phyloP scores from a whole-genome alignment of 768 basidiomycete species.

The Pilatotrama ljubarskyi region DNA sequence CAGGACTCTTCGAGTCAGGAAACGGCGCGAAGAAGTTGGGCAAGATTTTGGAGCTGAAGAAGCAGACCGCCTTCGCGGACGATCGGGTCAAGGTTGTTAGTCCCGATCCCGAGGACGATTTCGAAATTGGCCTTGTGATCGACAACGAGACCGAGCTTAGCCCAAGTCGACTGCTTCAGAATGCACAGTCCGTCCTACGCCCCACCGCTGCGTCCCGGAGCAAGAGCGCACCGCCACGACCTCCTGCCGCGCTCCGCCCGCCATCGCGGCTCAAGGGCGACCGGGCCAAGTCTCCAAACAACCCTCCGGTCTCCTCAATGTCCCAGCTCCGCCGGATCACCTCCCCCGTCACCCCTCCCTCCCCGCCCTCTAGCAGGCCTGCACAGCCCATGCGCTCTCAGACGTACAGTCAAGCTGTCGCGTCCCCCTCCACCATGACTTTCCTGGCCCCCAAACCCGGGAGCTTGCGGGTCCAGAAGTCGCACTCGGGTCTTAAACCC shows the following conservation, averaged over 20 bases:
- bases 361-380: constrained; percentile 57
- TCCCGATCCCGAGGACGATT: constrained; percentile 79
- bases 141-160: constrained; percentile 83
- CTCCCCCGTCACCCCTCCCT: constrained; percentile 49
- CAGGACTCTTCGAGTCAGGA: constrained; percentile 72
- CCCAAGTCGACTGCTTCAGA: constrained; percentile 67
- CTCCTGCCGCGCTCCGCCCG: constrained; percentile 53
- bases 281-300: constrained; percentile 71
- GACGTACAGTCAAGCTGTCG: constrained; percentile 56
- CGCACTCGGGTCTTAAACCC: constrained; percentile 78
- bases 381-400: constrained; percentile 52
- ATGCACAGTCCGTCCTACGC: constrained; percentile 38
- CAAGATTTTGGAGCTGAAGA: constrained; percentile 55
- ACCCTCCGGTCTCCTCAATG: constrained; percentile 68
- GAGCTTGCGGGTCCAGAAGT: constrained; percentile 81
- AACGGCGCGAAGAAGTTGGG: constrained; percentile 53
- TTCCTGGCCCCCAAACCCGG: constrained; percentile 70
- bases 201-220: constrained; percentile 43
- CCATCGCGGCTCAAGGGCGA: constrained; percentile 62
- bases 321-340: constrained; percentile 69
- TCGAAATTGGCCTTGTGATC: constrained; percentile 82
- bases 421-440: constrained; percentile 48
- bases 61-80: constrained; percentile 55
- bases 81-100: constrained; percentile 51
- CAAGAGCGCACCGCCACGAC: constrained; percentile 55